Evolutionary conservation across 78 protist genomes (phyloP).

Genomic region (Dictyostelium citrinum): DNA sequence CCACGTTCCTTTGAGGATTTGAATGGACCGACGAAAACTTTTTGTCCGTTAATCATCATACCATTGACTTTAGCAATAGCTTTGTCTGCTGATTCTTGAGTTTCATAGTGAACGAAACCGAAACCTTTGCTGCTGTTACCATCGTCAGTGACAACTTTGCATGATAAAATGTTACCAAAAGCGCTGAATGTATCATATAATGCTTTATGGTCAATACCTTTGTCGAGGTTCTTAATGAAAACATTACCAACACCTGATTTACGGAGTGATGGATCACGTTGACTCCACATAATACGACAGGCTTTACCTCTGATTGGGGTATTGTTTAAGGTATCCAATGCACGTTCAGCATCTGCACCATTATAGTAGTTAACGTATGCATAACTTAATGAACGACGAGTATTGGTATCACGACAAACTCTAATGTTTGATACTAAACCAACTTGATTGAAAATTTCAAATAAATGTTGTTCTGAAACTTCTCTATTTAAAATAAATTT

Average conservation of each 20-base stretch:
- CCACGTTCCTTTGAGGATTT: constrained; percentile 88
- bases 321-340: constrained; percentile 97
- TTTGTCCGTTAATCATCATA: constrained; percentile 88
- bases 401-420: constrained; percentile 95
- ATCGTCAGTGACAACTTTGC: constrained; percentile 89
- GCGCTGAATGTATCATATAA: constrained; percentile 94
- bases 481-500: too few relatives aligned
- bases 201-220: constrained; percentile 90
- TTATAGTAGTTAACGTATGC: constrained; percentile 98
- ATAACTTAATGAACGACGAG: constrained; percentile 96
- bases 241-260: constrained; percentile 97
- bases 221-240: constrained; percentile 97
- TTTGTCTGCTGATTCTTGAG: constrained; percentile 90
- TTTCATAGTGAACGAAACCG: constrained; percentile 97
- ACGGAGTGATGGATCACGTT: constrained; percentile 97
- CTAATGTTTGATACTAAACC: constrained; percentile 96
- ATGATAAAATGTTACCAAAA: constrained; percentile 90
- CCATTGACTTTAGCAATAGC: constrained; percentile 96
- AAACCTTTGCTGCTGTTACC: constrained; percentile 88
- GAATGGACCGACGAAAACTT: constrained; percentile 93
- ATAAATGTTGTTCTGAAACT: constrained; percentile 91
- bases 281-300: constrained; percentile 98
- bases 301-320: constrained; percentile 88
- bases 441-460: constrained; percentile 91
- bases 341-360: constrained; percentile 93